phyloP scores from a whole-genome alignment of 345 rosid species.

The Gossypium rotundifolium region DNA sequence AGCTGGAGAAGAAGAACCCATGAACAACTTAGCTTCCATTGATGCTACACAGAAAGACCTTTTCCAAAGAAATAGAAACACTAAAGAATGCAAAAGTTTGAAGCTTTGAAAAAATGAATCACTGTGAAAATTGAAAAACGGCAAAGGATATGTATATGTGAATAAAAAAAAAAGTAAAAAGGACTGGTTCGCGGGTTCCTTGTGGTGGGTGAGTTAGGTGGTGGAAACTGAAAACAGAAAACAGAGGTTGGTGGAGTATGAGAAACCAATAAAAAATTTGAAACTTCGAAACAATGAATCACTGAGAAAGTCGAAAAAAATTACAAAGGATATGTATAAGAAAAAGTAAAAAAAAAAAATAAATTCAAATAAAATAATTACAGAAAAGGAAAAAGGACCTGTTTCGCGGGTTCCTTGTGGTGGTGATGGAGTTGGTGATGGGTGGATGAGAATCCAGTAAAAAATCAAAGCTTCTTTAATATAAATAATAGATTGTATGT shows the following conservation, averaged over 20 bases:
- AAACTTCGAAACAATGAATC: not conserved
- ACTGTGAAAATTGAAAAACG: not conserved
- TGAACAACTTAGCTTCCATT: conserved; percentile 52
- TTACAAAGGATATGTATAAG: not conserved
- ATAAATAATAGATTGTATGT: no score
- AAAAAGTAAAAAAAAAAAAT: not conserved
- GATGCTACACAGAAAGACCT: conserved; percentile 14
- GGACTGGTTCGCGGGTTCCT: not conserved
- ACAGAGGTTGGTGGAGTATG: not conserved
- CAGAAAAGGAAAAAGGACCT: not conserved
- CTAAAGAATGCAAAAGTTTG: not conserved
- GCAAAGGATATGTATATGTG: not conserved
- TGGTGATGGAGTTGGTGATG: not conserved
- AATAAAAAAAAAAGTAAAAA: not conserved
- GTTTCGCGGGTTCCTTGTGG: not conserved
- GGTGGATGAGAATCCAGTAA: not conserved
- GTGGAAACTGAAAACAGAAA: not conserved
- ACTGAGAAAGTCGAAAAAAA: not conserved
- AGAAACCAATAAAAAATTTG: not conserved
- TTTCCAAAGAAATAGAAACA: not conserved
- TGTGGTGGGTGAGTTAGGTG: conserved; percentile 11
- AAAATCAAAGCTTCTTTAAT: no score
- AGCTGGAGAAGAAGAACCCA: conserved; percentile 30
- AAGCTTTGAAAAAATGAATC: not conserved
- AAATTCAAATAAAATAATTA: no score